phyloP scores from a whole-genome alignment of 2,329 filamentous ascomycete species.

The Aureobasidium sp. region DNA sequence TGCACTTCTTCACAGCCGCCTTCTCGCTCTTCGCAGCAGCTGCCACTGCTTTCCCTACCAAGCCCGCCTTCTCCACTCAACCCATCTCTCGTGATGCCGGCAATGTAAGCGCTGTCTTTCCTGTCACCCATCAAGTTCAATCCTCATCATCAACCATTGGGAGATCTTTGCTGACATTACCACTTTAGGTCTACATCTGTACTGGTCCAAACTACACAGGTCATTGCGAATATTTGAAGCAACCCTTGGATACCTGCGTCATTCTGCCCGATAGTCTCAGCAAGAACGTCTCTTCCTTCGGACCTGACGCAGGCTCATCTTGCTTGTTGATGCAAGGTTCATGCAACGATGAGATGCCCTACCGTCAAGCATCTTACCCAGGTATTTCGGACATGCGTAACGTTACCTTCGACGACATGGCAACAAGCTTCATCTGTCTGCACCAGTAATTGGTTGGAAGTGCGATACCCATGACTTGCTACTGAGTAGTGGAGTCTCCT shows the following conservation, averaged over 20 bases:
- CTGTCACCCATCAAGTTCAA: not conserved
- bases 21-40: conserved; percentile 11
- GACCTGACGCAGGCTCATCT: conserved; percentile 3
- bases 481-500: not conserved
- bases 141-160: not conserved
- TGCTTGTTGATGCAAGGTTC: conserved; percentile 9
- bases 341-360: conserved; percentile 1
- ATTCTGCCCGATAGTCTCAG: not conserved
- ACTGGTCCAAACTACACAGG: conserved; percentile 14
- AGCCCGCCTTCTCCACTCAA: not conserved
- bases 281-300: conserved; percentile 7
- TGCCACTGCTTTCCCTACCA: conserved; percentile 10
- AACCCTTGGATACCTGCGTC: conserved; percentile 9
- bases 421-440: conserved; percentile 11
- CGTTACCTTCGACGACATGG: conserved; percentile 3
- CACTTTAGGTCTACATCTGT: not conserved
- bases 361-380: not conserved
- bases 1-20: conserved; percentile 9
- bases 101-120: not conserved
- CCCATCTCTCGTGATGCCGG: not conserved
- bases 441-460: not conserved
- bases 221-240: not conserved
- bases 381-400: conserved; percentile 6
- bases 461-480: not conserved
- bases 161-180: not conserved